Conservation (phyloP, 108 stramenopile genomes). For the Nannochloropsis gaditana region DNA sequence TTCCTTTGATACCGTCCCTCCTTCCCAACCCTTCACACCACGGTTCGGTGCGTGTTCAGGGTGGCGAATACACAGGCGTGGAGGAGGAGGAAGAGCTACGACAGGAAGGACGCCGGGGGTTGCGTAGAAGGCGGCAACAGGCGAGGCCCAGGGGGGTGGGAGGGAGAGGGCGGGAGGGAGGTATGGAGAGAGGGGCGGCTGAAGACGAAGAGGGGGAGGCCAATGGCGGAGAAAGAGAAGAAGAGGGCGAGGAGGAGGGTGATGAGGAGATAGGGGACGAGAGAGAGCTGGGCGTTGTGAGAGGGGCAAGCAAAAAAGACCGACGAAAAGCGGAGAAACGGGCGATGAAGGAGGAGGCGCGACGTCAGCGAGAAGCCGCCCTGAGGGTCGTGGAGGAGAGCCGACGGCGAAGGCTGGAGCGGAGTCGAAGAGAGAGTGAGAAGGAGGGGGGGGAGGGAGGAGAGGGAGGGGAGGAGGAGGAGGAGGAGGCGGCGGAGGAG, state of each 20-base stretch:
- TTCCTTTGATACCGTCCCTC: too few relatives aligned
- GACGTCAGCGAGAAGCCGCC: neutral
- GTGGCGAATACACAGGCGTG: neutral
- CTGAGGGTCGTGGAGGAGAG: too few relatives aligned
- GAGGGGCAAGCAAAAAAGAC: neutral
- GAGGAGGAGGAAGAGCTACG: slow-evolving; percentile 2
- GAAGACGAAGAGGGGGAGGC: too few relatives aligned
- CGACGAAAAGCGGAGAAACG: neutral
- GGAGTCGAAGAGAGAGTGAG: too few relatives aligned
- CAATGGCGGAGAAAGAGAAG: neutral
- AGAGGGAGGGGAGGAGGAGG: neutral
- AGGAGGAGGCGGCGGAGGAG: neutral
- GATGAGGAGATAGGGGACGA: neutral
- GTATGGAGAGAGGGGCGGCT: neutral
- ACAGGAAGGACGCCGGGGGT: too few relatives aligned
- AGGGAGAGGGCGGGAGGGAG: neutral
- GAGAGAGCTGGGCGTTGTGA: neutral
- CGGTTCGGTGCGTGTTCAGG: too few relatives aligned
- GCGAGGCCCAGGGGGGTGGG: neutral
- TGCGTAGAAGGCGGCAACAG: neutral
- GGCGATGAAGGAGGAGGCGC: neutral
- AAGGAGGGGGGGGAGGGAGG: neutral
- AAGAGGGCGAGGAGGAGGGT: neutral
- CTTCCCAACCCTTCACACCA: too few relatives aligned
- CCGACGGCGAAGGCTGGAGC: neutral